These are phyloP conservation scores for Tuctoria greenei DNA, from an alignment of 176 grass and related monocot genomes.

Conservation along the genomic window DNA sequence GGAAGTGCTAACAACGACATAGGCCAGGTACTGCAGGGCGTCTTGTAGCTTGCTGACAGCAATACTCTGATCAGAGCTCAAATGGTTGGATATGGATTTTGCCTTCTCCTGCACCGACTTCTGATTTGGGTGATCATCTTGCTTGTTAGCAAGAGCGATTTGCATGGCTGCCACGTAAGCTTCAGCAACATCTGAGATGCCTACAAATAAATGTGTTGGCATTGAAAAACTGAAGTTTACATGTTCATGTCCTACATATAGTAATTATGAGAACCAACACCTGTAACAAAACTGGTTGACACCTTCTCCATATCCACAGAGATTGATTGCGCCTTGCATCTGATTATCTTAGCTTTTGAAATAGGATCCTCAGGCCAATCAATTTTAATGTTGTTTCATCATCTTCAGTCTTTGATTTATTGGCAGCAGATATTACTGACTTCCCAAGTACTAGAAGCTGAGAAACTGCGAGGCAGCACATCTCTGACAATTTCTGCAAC, in stretches of 20 bases:
- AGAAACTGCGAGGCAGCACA: conserved; percentile 92
- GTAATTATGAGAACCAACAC: conserved; percentile 34
- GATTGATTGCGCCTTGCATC: conserved; percentile 77
- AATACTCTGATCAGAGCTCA: conserved; percentile 59
- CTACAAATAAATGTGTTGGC: conserved; percentile 38
- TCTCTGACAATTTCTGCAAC: conserved; percentile 84
- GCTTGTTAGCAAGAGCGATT: conserved; percentile 45
- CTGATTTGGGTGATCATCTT: conserved; percentile 35
- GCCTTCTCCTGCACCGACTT: conserved; percentile 72
- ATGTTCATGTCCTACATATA: neutral
- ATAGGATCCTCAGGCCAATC: conserved; percentile 90
- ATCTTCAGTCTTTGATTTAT: conserved; percentile 68
- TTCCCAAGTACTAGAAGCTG: conserved; percentile 85
- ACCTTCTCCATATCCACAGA: conserved; percentile 74
- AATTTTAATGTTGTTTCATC: conserved; percentile 54
- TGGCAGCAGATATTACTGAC: conserved; percentile 67
- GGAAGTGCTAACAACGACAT: conserved; percentile 74
- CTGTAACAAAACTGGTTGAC: conserved; percentile 79
- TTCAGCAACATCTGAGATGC: conserved; percentile 89
- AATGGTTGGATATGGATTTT: conserved; percentile 61
- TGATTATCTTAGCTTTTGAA: conserved; percentile 90
- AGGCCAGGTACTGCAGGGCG: conserved; percentile 74
- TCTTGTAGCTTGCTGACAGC: conserved; percentile 84
- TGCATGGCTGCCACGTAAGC: conserved; percentile 61
- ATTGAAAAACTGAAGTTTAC: conserved; percentile 20